Percentiles rank a stretch among this genome's conserved stretches.
phyloP scores from a whole-genome alignment of 2,329 filamentous ascomycete genomes.

The Phaeoacremonium minimum region DNA sequence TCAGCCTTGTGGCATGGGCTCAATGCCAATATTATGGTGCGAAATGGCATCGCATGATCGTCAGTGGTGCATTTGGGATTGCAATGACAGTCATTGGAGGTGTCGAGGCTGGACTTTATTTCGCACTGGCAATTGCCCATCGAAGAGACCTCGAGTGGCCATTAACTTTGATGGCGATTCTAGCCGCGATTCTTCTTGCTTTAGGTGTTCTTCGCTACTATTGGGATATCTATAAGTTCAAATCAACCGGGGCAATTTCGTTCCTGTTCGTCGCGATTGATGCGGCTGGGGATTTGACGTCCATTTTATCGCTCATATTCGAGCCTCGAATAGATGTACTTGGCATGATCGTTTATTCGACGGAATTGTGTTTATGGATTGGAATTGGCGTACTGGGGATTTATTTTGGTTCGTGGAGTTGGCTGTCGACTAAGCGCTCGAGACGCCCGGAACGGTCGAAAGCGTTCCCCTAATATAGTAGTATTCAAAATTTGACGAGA shows the following conservation, averaged over 20 bases:
- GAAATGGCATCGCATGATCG: no score
- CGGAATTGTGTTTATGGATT: conserved; percentile 62
- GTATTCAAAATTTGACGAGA: no score
- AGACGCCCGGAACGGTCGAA: no score
- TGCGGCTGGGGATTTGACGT: conserved; percentile 64
- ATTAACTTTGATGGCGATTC: conserved; percentile 59
- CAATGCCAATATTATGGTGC: conserved; percentile 35
- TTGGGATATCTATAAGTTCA: conserved; percentile 62
- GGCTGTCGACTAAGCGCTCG: no score
- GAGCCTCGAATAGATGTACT: conserved; percentile 53
- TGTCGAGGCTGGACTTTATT: conserved; percentile 54
- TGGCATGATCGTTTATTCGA: conserved; percentile 63
- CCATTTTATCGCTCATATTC: conserved; percentile 60
- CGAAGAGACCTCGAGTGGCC: conserved; percentile 51
- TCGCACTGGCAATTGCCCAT: conserved; percentile 45
- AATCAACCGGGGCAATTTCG: conserved; percentile 66
- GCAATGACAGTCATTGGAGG: conserved; percentile 55
- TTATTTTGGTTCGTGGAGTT: no score
- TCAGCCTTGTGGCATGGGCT: conserved; percentile 37
- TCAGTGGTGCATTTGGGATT: conserved; percentile 38
- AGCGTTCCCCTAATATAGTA: no score
- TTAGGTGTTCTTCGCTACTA: conserved; percentile 66
- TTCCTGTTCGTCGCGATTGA: conserved; percentile 70
- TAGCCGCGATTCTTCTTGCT: conserved; percentile 59
- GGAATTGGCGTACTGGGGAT: no score